phyloP scores from a whole-genome alignment of 441 rosid genomes.

The Pelargonium myrrhifolium region DNA sequence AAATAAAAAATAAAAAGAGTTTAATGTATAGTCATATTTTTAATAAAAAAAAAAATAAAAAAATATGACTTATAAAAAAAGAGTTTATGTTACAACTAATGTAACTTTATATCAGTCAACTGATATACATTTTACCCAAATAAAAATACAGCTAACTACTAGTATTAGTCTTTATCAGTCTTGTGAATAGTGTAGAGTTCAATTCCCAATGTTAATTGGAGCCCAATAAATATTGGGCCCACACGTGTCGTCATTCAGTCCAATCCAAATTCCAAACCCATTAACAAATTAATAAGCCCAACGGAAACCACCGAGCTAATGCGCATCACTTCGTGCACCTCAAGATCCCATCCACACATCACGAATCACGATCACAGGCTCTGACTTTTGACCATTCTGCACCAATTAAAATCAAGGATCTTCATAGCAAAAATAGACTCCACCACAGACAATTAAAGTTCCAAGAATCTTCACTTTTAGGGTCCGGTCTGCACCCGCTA shows the following conservation, averaged over 20 bases:
- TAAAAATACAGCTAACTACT: too few relatives aligned
- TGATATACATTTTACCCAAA: too few relatives aligned
- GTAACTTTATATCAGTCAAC: too few relatives aligned
- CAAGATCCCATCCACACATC: slow-evolving; percentile 1
- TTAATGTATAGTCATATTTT: too few relatives aligned
- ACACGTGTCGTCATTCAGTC: not conserved
- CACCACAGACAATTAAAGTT: not conserved
- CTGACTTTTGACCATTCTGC: not conserved
- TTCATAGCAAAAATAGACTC: not conserved
- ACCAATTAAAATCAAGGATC: not conserved
- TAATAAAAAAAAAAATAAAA: too few relatives aligned
- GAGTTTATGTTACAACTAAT: too few relatives aligned
- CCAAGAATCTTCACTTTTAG: not conserved
- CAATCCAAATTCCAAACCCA: not conserved
- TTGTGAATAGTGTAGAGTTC: not conserved
- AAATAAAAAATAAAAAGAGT: too few relatives aligned
- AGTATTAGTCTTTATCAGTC: too few relatives aligned
- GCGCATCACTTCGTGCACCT: not conserved
- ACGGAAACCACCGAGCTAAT: not conserved
- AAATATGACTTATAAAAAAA: too few relatives aligned
- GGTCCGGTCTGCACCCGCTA: not conserved
- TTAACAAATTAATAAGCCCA: not conserved
- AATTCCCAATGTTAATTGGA: not conserved
- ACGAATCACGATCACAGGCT: not conserved
- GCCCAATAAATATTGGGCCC: not conserved